phyloP scores from a whole-genome alignment of 2,329 filamentous ascomycete species.

The Albifimbria verrucaria region DNA sequence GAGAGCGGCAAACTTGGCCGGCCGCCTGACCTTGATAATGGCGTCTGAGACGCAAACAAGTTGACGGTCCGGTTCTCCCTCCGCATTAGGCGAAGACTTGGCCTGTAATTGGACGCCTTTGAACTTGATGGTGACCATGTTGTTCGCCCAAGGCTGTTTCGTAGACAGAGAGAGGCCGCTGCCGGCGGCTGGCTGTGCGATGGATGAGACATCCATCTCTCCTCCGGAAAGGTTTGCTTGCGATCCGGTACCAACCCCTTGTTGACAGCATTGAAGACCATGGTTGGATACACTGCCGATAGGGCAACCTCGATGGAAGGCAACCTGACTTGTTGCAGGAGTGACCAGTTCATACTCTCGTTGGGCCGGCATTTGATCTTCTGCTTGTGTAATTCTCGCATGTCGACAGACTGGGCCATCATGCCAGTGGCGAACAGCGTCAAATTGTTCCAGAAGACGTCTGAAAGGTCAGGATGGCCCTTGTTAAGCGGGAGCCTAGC shows the following conservation, averaged over 20 bases:
- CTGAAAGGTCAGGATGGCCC: slow-evolving; percentile 41
- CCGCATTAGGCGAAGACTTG: slow-evolving; percentile 9
- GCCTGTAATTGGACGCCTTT: slow-evolving; percentile 36
- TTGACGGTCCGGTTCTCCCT: slow-evolving; percentile 7
- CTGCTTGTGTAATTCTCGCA: slow-evolving; percentile 43
- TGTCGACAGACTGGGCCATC: slow-evolving; percentile 48
- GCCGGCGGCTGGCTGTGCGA: slow-evolving; percentile 17
- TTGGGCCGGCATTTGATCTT: slow-evolving; percentile 37
- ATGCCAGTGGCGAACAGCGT: slow-evolving; percentile 48
- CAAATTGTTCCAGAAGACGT: slow-evolving; percentile 50
- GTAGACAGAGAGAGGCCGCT: slow-evolving; percentile 12
- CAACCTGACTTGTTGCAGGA: slow-evolving; percentile 41
- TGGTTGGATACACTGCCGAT: slow-evolving; percentile 39
- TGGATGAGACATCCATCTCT: slow-evolving; percentile 16
- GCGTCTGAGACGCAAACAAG: slow-evolving; percentile 47
- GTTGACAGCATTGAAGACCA: slow-evolving; percentile 22
- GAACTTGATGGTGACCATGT: slow-evolving; percentile 58
- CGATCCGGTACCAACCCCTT: slow-evolving; percentile 12
- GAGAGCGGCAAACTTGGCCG: slow-evolving; percentile 52
- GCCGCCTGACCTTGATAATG: slow-evolving; percentile 51
- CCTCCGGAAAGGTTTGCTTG: slow-evolving; percentile 6
- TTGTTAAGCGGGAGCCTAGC: slow-evolving; percentile 41
- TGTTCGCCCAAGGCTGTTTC: slow-evolving; percentile 52
- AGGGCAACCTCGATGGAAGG: slow-evolving; percentile 48
- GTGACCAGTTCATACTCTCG: slow-evolving; percentile 31